Evolutionary conservation across 108 stramenopile genomes (phyloP), one percentile per base, ranked within the genome.

Genomic region (Nannochloropsis gaditana): DNA sequence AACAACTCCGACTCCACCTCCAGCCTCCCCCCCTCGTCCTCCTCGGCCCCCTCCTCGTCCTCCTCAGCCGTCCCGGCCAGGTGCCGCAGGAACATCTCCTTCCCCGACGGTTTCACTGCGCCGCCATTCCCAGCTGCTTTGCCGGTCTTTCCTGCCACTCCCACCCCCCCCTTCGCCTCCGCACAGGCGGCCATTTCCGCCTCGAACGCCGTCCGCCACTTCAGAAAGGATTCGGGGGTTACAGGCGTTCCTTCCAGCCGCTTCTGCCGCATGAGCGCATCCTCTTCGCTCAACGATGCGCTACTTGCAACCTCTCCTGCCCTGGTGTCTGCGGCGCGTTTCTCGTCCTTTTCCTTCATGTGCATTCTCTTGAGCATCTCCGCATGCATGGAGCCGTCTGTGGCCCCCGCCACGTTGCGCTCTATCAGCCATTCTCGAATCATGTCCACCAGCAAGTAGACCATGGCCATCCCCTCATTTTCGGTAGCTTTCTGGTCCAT

Each of bases 21-120:
- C 59, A 73, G n/a, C 59, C n/a, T 73, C n/a, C 59, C 59, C n/a
- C 59, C 59, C 59, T 73, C 59, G n/a, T 73, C 59, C 59, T 73
- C 59, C 59, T 73, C 19, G 19, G 59, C 59, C 15, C 5, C 59
- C 5, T 73, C 59, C 59, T 73, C 59, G 8, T 73, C 59, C 59
- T 73, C 59, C 15, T 73, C 59, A 15, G 59, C 59, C 59, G 59
- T 73, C 5, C 59, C 59, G 2, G 59, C 59, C 15, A 73, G 59
- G 2, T 73, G 59, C 59, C 15, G 15, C 59, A 73, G n/a, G n/a
- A 73, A 73, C 59, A 73, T 73, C 59, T 73, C 19, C 59, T 73
- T 73, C 59, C 59, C 59, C 59, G 59, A 73, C 59, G 59, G 59
- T 73, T 73, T 73, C 59, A 73, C 59, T 73, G 59, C n/a, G 15